Evolutionary conservation across 2,329 filamentous ascomycete genomes (phyloP).

Genomic region (Exophiala sideris): DNA sequence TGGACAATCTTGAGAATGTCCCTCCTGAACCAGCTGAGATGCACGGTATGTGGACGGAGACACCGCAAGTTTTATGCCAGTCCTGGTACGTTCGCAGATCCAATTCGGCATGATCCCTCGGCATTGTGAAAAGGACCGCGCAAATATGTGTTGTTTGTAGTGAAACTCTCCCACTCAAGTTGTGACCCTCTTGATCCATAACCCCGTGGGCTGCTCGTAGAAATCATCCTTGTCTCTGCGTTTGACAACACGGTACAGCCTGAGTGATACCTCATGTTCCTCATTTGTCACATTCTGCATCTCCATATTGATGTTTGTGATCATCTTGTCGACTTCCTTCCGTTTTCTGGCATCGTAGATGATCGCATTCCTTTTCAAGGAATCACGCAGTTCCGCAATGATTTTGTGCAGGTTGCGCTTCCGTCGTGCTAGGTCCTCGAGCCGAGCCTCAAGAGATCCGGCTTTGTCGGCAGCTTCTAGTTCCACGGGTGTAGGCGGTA

Average conservation of each 20-base stretch:
- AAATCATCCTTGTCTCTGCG: slow-evolving; percentile 62
- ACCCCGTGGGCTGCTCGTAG: slow-evolving; percentile 55
- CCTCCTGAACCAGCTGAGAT: too few relatives aligned
- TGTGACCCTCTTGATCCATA: slow-evolving; percentile 79
- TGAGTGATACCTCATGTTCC: slow-evolving; percentile 74
- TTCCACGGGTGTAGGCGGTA: slow-evolving; percentile 62
- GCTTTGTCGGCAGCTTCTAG: slow-evolving; percentile 61
- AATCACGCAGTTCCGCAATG: slow-evolving; percentile 72
- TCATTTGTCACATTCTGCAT: slow-evolving; percentile 70
- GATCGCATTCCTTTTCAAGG: slow-evolving; percentile 69
- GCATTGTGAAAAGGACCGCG: background rate
- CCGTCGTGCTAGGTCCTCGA: slow-evolving; percentile 63
- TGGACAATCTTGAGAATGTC: too few relatives aligned
- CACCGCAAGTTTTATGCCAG: too few relatives aligned
- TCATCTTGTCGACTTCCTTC: slow-evolving; percentile 58
- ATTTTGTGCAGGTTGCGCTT: slow-evolving; percentile 68
- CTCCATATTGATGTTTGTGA: slow-evolving; percentile 63
- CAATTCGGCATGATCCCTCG: too few relatives aligned
- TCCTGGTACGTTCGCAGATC: too few relatives aligned
- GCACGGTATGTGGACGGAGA: too few relatives aligned
- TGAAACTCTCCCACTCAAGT: slow-evolving; percentile 41
- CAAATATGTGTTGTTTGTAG: background rate
- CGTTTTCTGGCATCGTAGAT: slow-evolving; percentile 63
- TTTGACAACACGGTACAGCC: slow-evolving; percentile 71
- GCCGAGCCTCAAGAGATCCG: slow-evolving; percentile 62